A percentile compares a stretch with the other conserved stretches of the same genome.
These are phyloP conservation scores for Kwoniella newhampshirensis DNA, from an alignment of 768 basidiomycete genomes.

Conservation along the genomic window DNA sequence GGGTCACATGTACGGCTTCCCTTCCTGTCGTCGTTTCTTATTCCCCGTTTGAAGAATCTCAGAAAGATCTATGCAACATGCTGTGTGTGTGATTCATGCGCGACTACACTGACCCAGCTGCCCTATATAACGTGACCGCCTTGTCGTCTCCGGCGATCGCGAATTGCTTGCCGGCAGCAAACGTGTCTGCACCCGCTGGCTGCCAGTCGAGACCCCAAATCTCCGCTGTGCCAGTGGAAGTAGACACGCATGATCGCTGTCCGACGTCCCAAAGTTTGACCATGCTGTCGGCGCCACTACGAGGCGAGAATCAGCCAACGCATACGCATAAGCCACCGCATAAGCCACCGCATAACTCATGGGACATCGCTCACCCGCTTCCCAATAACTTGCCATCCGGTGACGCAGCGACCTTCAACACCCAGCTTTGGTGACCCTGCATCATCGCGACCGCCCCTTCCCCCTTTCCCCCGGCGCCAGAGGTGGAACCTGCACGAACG, in stretches of 20 bases:
- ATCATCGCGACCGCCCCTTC: constrained; percentile 79
- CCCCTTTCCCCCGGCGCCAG: constrained; percentile 63
- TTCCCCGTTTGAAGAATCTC: neutral
- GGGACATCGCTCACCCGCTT: constrained; percentile 65
- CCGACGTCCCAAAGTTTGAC: constrained; percentile 52
- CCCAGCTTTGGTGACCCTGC: constrained; percentile 88
- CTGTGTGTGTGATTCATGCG: neutral
- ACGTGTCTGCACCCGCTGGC: constrained; percentile 32
- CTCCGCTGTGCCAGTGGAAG: constrained; percentile 32
- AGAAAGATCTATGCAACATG: neutral
- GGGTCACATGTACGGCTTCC: no score
- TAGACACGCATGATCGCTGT: constrained; percentile 47
- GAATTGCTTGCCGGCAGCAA: constrained; percentile 48
- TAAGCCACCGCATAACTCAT: neutral
- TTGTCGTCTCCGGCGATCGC: constrained; percentile 48
- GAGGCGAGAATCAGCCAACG: neutral
- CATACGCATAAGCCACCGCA: neutral
- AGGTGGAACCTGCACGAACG: constrained; percentile 60
- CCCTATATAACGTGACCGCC: constrained; percentile 45
- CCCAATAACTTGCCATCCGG: constrained; percentile 75
- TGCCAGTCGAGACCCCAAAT: constrained; percentile 53
- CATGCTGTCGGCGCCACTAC: constrained; percentile 48
- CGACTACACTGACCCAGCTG: constrained; percentile 43
- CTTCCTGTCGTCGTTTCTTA: no score
- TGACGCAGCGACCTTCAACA: constrained; percentile 75